Evolutionary conservation across 1,284 basidiomycete genomes (phyloP), one percentile per base, ranked within the genome.

Genomic region (Trichosporon faecale): DNA sequence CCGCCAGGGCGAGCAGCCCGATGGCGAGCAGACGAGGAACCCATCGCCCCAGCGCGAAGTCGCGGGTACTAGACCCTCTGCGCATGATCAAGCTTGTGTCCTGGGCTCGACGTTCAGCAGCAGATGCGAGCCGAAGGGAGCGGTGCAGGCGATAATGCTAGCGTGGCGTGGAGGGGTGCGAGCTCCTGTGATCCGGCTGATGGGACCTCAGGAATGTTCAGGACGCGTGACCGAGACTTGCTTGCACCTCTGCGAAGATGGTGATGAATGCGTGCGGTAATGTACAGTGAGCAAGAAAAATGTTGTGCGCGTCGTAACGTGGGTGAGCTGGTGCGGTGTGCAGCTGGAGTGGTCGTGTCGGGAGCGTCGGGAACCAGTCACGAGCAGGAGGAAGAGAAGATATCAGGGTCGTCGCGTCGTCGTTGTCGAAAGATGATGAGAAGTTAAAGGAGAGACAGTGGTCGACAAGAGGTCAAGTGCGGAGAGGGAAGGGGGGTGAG

Each of bases 51-150:
- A 29, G 57, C 57, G 57, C 27, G 18, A n/a, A 31, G 27, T 23
- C 64, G 64, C 57, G 57, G 57, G 63, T 23, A 64, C 68, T 57
- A 23, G 69, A 67, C 60, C 66, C 66, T 70, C 69, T 64, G 61
- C 65, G 61, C 69, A 67, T 70, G 66, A 35, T 65, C 25, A 37
- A 44, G n/a, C 27, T 29, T 8, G 29, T 11, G 27, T 61, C 57
- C 7, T 8, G 27, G 27, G 57, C 29, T 31, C 57, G 27, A n/a
- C 29, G 29, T 8, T 27, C 25, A 21, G 55, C 27, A 18, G 29
- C 57, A 31, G 27, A 31, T 29, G 27, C 27, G 27, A 18, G 29
- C 16, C 18, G 55, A 27, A 31, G 29, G 55, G 12, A 21, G 49
- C 21, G 49, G 49, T 21, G 49, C 11, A 21, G n/a, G 21, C 49